A percentile compares a stretch with the other conserved stretches of the same genome.
Evolutionary conservation across 306 rosid species (phyloP).

Genomic region (Argentina anserina): DNA sequence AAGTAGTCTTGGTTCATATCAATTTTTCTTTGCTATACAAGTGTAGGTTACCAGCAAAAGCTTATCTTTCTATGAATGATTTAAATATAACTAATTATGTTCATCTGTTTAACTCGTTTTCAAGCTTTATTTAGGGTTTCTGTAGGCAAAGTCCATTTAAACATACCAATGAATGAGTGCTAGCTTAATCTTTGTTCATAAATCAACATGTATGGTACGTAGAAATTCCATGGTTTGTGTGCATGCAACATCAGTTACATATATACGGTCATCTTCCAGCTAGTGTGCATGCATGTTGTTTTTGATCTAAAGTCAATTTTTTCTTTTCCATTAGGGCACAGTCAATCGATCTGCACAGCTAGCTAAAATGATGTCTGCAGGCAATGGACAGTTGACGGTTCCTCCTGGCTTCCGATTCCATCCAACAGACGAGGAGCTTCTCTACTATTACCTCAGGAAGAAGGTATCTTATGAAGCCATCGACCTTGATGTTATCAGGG

Average conservation of each 20-base stretch:
- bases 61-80: background rate
- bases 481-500: conserved; percentile 90
- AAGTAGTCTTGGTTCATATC: background rate
- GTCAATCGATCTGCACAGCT: background rate
- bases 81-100: background rate
- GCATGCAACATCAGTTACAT: background rate
- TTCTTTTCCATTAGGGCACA: conserved; percentile 3
- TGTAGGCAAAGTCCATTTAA: background rate
- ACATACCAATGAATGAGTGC: background rate
- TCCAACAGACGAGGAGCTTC: conserved; percentile 98
- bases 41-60: background rate
- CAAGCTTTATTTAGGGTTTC: conserved; percentile 4
- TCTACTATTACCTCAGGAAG: conserved; percentile 89
- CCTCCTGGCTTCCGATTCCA: conserved; percentile 97
- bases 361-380: conserved; percentile 49
- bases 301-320: too few relatives aligned
- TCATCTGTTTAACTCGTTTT: background rate
- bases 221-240: background rate
- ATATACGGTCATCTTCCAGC: background rate
- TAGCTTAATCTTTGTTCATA: background rate
- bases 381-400: conserved; percentile 77
- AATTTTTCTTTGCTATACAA: background rate
- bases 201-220: background rate
- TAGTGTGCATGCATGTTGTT: background rate
- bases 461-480: conserved; percentile 92